Conservation (phyloP, 805 yeast species). For the Wickerhamiella musiphila region DNA sequence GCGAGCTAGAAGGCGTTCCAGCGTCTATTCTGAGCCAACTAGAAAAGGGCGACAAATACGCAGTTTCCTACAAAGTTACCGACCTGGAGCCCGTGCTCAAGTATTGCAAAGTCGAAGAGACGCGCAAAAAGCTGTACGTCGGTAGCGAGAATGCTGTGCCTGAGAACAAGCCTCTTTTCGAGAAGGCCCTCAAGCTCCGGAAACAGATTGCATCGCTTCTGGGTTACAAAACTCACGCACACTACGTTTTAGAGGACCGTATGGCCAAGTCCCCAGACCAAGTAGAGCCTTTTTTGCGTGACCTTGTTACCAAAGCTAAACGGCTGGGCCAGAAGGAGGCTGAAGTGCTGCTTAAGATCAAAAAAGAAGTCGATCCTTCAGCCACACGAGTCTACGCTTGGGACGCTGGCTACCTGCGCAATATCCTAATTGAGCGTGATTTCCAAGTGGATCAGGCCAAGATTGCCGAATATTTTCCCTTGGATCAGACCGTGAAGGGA, state of each 20-base stretch:
- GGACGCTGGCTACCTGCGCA: constrained; percentile 58
- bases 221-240: constrained; percentile 55
- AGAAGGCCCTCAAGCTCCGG: constrained; percentile 44
- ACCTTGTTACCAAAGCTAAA: constrained; percentile 38
- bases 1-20: constrained; percentile 63
- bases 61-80: constrained; percentile 70
- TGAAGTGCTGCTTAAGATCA: constrained; percentile 31
- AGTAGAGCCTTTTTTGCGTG: constrained; percentile 45
- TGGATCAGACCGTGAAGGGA: constrained; percentile 43
- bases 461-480: constrained; percentile 64
- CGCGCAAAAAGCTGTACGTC: constrained; percentile 47
- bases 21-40: constrained; percentile 41
- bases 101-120: constrained; percentile 43
- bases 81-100: constrained; percentile 64
- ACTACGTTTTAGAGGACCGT: constrained; percentile 53
- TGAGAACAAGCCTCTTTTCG: constrained; percentile 39
- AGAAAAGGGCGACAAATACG: constrained; percentile 31
- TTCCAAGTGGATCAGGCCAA: constrained; percentile 56
- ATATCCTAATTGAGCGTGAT: constrained; percentile 44
- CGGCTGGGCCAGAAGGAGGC: constrained; percentile 45
- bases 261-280: constrained; percentile 57
- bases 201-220: constrained; percentile 41
- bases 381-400: constrained; percentile 38
- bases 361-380: constrained; percentile 35
- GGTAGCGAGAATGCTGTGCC: constrained; percentile 55